These are phyloP conservation scores for Pythium dissimile DNA, from an alignment of 352 stramenopile species.

Conservation along the genomic window DNA sequence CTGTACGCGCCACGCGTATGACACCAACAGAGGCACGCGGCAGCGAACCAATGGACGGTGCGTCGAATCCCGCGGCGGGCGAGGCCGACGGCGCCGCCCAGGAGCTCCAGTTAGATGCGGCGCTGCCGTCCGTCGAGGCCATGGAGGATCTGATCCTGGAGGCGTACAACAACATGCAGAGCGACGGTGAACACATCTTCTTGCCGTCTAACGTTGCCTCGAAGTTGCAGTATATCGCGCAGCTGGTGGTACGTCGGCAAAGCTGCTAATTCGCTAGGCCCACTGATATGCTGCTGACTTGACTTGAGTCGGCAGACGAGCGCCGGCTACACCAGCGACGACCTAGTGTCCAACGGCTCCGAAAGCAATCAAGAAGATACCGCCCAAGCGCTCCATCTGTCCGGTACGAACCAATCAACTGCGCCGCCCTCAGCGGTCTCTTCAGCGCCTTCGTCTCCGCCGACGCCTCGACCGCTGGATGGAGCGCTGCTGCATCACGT, in stretches of 20 bases:
- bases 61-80: background rate
- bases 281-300: background rate
- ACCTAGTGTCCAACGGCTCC: conserved; percentile 17
- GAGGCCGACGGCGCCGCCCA: conserved; percentile 16
- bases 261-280: background rate
- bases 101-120: too few species aligned
- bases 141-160: conserved; percentile 77
- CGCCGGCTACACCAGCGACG: conserved; percentile 20
- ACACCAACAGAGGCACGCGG: background rate
- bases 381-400: background rate
- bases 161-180: conserved; percentile 83
- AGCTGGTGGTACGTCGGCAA: conserved; percentile 50
- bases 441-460: conserved; percentile 10
- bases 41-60: background rate
- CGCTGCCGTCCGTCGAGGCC: conserved; percentile 32
- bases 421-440: conserved; percentile 3
- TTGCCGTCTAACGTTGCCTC: conserved; percentile 58
- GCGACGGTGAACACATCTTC: conserved; percentile 77
- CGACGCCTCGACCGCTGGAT: background rate
- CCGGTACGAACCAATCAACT: background rate
- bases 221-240: conserved; percentile 57
- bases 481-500: background rate
- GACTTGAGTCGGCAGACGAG: conserved; percentile 2
- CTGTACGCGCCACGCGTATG: background rate
- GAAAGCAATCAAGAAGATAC: conserved; percentile 20